Evolutionary conservation across 148 eudicot genomes (phyloP), one percentile per base, ranked within the genome.

Genomic region (Rhododendron molle): DNA sequence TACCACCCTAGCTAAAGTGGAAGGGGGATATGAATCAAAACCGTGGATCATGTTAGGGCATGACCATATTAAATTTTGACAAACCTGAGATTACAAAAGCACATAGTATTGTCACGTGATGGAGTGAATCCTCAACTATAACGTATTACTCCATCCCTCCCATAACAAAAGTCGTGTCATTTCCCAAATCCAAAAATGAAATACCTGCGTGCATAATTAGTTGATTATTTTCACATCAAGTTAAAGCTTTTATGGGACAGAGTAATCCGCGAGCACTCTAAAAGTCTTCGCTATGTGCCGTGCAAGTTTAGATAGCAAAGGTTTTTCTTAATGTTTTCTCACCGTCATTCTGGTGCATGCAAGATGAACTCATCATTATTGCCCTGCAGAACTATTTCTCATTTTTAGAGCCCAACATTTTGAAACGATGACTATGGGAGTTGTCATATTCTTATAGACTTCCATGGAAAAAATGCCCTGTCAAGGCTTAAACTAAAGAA

Each of bases 401-500:
- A 36, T 12, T 80, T 84, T 83, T 87, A 60, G 86, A 86, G 85
- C 91, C 86, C 52, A 78, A 32, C 67, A 49, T 49, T 62, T 20
- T 49, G 3, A 81, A 21, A 54, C 83, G 28, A 84, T 73, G 79
- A 69, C 81, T 72, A 62, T 76, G 62, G 23, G 69, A 85, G 0
- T 16, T 84, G 67, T 83, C 79, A 14, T 23, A 44, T 46, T 21
- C 72, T 20, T 23, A 32, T 81, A 36, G 76, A 50, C 69, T 81
- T 67, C 36, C 67, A 50, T 74, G 73, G 76, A 50, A 72, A 12
- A 46, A 47, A 84, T 62, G 28, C 86, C 50, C 58, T 81, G 84
- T 65, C 21, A 85, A 83, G 87, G 85, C 86, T 83, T 86, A 73
- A 88, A 67, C 81, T 40, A 85, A 84, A 84, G 86, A 86, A 30